A percentile compares a stretch with the other conserved stretches of the same genome.
phyloP scores from a whole-genome alignment of 176 grass and related monocot genomes.

The Lolium rigidum region DNA sequence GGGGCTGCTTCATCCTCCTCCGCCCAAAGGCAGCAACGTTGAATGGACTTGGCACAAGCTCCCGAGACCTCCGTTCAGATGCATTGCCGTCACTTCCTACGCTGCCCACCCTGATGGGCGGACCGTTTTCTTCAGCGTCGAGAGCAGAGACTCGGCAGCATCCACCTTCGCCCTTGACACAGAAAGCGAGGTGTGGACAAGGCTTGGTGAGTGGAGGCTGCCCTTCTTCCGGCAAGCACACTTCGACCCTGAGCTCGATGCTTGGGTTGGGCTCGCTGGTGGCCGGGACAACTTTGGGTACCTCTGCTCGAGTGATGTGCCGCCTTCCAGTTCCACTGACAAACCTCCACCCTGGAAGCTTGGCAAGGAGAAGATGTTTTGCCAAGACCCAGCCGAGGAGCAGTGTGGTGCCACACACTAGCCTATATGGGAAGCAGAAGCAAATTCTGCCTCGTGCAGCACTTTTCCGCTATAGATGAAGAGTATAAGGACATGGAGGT shows the following conservation, averaged over 20 bases:
- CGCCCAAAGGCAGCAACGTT: not conserved
- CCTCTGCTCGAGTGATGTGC: not conserved
- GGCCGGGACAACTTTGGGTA: not conserved
- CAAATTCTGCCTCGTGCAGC: constrained; percentile 25
- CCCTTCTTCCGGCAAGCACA: not conserved
- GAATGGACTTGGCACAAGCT: not conserved
- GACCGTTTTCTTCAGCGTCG: not conserved
- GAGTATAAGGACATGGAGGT: not conserved
- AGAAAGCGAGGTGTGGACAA: not conserved
- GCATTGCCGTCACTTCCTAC: not conserved
- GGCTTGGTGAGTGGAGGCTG: not conserved
- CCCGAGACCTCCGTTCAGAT: not conserved
- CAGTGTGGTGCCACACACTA: not conserved
- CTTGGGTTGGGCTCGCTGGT: not conserved
- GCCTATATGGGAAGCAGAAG: constrained; percentile 4
- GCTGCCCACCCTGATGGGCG: not conserved
- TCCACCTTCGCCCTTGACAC: not conserved
- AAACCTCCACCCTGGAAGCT: not conserved
- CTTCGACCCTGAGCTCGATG: not conserved
- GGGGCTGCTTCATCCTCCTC: not conserved
- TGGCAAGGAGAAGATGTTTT: constrained; percentile 20
- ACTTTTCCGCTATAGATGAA: not conserved
- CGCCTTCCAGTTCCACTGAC: not conserved
- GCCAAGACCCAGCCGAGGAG: not conserved
- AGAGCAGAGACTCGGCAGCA: not conserved